Evolutionary conservation across 2,329 filamentous ascomycete species (phyloP).

Genomic region (Hymenoscyphus fructigenus): DNA sequence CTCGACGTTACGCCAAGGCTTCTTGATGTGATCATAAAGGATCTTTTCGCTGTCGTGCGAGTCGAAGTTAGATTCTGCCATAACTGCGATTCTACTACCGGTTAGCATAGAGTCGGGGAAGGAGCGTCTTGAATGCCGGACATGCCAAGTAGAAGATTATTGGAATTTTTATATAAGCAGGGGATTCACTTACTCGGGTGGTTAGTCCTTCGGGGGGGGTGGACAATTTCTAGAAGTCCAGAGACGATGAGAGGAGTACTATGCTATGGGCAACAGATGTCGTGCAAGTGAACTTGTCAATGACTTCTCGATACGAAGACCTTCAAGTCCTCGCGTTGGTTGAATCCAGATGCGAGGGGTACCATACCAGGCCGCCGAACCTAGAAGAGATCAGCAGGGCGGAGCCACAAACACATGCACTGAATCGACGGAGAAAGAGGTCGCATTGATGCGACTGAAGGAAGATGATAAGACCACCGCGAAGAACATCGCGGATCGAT

Average conservation of each 20-base stretch:
- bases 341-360: not conserved
- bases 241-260: too few species aligned
- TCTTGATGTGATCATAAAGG: conserved; percentile 18
- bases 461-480: not conserved
- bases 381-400: not conserved
- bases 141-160: too few species aligned
- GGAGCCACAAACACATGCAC: not conserved
- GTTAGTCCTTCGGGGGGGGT: too few species aligned
- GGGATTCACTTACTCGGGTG: too few species aligned
- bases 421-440: not conserved
- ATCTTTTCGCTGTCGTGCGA: not conserved
- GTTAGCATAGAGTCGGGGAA: not conserved
- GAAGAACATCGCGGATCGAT: not conserved
- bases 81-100: not conserved
- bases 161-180: too few species aligned
- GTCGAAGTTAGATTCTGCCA: not conserved
- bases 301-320: not conserved
- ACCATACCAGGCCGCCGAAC: not conserved
- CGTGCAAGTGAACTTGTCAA: too few species aligned
- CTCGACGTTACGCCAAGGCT: conserved; percentile 4
- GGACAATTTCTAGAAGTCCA: too few species aligned
- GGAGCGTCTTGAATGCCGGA: too few species aligned
- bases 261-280: too few species aligned
- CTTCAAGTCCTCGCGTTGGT: not conserved
- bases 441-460: not conserved